Evolutionary conservation across 495 filamentous ascomycete genomes (phyloP), one percentile per base, ranked within the genome.

Genomic region (Aspergillus carlsbadensis): DNA sequence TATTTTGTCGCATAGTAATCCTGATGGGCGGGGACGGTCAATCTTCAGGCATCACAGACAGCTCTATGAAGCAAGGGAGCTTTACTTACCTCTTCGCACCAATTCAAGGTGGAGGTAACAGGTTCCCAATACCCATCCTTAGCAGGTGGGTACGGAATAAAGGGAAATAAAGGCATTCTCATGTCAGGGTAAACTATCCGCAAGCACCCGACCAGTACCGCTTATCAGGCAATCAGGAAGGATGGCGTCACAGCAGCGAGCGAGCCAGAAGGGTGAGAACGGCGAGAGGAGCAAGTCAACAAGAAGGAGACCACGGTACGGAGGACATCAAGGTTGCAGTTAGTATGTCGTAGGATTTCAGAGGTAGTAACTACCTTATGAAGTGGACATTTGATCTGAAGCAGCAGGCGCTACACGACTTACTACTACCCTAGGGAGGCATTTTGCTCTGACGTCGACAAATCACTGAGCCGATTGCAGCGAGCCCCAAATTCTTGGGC

Each of bases 51-150:
- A 26, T 2, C 41, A 44, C 7, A 4, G 15, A 8, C 10, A 45
- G 41, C 34, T 31, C 35, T 11, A 46, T 8, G 20, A 26, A 21
- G 36, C 14, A 26, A 17, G 10, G 1, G 17, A n/a, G 20, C 6
- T 10, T 47, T 22, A 40, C 72, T 54, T 71, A 91, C 89, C 82
- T 96, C 91, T 82, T 96, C 92, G 67, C 92, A 96, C 86, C 90
- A 96, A 62, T 96, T 94, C 54, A 96, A 65, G 0, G 92, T 96
- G 17, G 90, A 92, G 0, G 91, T 96, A 39, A 94, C 88, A 34
- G 90, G 86, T 11, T 79, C 83, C 92, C 92, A 96, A 68, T 85
- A 89, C 26, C 92, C 92, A 48, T 82, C 77, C 54, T 70, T 72
- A 22, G 77, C 64, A 8, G 83, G 77, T 42, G 88, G 84, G 69